Evolutionary conservation across 768 basidiomycete species (phyloP).

Genomic region (Collybiopsis luxurians): DNA sequence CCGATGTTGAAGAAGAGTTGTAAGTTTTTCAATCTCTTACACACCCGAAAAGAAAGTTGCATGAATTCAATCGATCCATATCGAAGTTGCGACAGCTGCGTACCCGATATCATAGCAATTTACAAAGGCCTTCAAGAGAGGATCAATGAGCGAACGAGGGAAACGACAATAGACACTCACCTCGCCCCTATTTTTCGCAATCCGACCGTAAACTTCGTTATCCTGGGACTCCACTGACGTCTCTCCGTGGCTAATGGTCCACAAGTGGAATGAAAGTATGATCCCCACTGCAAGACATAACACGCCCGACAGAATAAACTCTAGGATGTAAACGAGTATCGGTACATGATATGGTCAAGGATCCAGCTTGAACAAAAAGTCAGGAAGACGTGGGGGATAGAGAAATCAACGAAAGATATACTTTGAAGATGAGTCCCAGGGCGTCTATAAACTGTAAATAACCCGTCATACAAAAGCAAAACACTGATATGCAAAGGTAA

Average conservation of each 20-base stretch:
- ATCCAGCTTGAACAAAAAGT: slow-evolving; percentile 15
- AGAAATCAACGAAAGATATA: slow-evolving; percentile 21
- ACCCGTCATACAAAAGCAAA: slow-evolving; percentile 61
- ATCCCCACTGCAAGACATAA: slow-evolving; percentile 72
- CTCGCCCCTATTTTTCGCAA: slow-evolving; percentile 68
- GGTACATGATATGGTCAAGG: slow-evolving; percentile 67
- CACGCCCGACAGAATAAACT: slow-evolving; percentile 73
- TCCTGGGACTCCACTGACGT: slow-evolving; percentile 92
- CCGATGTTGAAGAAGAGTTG: slow-evolving; percentile 87
- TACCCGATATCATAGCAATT: slow-evolving; percentile 93
- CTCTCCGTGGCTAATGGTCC: slow-evolving; percentile 69
- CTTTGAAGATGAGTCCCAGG: slow-evolving; percentile 49
- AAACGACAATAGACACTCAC: slow-evolving; percentile 34
- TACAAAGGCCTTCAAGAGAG: slow-evolving; percentile 57
- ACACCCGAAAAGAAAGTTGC: not conserved
- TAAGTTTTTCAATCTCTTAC: slow-evolving; percentile 63
- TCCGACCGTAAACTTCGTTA: slow-evolving; percentile 69
- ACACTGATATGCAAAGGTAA: slow-evolving; percentile 75
- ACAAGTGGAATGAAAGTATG: slow-evolving; percentile 74
- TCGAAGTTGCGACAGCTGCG: slow-evolving; percentile 11
- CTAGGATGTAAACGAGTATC: slow-evolving; percentile 63
- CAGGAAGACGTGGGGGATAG: not conserved
- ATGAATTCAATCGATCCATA: not conserved
- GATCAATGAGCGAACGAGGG: not conserved
- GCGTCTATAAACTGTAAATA: slow-evolving; percentile 57